A percentile compares a stretch with the other conserved stretches of the same genome.
These are phyloP conservation scores for Aspergillus sp. DNA, from an alignment of 2,329 filamentous ascomycete genomes.

Conservation along the genomic window DNA sequence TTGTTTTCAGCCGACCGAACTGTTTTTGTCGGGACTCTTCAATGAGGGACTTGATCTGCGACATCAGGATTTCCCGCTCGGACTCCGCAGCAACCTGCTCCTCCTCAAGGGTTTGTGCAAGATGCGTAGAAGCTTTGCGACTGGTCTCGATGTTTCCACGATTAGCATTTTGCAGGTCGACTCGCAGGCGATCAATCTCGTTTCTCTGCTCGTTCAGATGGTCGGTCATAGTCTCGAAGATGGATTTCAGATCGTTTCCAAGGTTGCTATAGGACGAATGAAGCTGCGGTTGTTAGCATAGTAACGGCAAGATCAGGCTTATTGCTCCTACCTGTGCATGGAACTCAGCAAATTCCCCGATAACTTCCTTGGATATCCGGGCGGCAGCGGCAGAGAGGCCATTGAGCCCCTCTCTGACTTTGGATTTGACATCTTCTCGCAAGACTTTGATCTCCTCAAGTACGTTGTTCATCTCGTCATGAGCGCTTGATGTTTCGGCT, in stretches of 20 bases:
- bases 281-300: constrained; percentile 56
- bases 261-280: constrained; percentile 83
- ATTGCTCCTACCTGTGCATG: constrained; percentile 63
- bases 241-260: constrained; percentile 80
- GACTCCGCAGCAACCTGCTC: constrained; percentile 73
- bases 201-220: constrained; percentile 76
- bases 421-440: constrained; percentile 82
- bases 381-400: constrained; percentile 83
- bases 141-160: constrained; percentile 71
- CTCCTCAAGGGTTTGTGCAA: constrained; percentile 73
- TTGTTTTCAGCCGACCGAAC: constrained; percentile 69
- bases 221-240: constrained; percentile 80
- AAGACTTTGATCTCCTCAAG: constrained; percentile 91
- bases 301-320: not conserved
- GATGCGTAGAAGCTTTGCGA: constrained; percentile 64
- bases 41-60: constrained; percentile 78
- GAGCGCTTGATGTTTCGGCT: constrained; percentile 56
- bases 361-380: constrained; percentile 85
- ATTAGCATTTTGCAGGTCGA: constrained; percentile 73
- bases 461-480: constrained; percentile 86
- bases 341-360: constrained; percentile 82
- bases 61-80: constrained; percentile 74
- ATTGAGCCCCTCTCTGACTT: constrained; percentile 82
- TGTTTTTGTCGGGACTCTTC: constrained; percentile 74
- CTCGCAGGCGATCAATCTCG: constrained; percentile 74